These are phyloP conservation scores for Nicotiana obtusifolia DNA, from an alignment of 257 asterid species.

Conservation along the genomic window DNA sequence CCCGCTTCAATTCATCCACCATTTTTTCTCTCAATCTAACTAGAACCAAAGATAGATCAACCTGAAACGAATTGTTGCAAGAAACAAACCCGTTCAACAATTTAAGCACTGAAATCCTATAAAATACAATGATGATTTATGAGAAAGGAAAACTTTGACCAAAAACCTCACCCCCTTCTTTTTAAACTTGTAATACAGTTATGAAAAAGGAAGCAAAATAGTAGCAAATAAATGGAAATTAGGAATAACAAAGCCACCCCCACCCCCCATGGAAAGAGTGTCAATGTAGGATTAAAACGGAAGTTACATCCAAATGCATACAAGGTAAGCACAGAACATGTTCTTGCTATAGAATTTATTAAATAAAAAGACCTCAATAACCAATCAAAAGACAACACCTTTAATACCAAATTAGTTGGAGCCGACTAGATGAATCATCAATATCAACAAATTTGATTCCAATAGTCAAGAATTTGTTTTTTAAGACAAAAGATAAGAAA, in stretches of 20 bases:
- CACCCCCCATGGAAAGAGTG: not conserved
- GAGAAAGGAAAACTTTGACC: not conserved
- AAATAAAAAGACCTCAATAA: not conserved
- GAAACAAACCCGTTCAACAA: not conserved
- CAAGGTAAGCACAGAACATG: not conserved
- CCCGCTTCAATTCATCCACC: conserved; percentile 47
- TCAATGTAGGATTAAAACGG: not conserved
- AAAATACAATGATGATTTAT: too few relatives aligned
- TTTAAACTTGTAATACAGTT: not conserved
- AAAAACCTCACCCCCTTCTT: not conserved
- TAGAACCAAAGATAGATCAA: conserved; percentile 20
- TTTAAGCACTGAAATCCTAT: not conserved
- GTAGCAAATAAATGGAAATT: not conserved
- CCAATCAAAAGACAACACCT: not conserved
- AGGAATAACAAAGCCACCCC: not conserved
- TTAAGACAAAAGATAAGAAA: not conserved
- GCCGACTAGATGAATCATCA: not conserved
- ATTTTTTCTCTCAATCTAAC: conserved; percentile 19
- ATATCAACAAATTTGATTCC: not conserved
- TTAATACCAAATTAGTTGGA: not conserved
- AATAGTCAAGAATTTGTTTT: not conserved
- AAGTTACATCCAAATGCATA: not conserved
- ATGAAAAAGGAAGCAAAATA: not conserved
- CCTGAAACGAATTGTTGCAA: conserved; percentile 20
- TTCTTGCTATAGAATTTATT: not conserved